These are phyloP conservation scores for Daldinia sp. DNA, from an alignment of 2,329 filamentous ascomycete species.

Conservation along the genomic window DNA sequence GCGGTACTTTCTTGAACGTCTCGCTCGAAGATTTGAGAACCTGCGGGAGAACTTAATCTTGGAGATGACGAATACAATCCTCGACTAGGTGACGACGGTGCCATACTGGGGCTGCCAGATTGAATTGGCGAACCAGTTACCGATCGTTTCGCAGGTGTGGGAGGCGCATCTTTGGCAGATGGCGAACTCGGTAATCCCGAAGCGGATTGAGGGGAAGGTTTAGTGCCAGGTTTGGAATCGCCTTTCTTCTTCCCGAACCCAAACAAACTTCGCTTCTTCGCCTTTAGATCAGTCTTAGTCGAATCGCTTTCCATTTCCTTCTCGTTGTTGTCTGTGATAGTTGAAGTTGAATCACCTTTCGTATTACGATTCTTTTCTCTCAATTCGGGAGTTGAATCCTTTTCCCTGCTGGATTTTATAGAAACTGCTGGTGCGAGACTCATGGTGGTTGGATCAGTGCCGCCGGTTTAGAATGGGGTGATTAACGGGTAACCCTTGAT, in stretches of 20 bases:
- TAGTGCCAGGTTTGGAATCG: constrained; percentile 56
- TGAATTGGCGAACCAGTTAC: constrained; percentile 59
- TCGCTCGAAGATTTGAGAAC: constrained; percentile 89
- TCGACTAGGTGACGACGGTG: constrained; percentile 74
- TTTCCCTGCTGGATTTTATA: constrained; percentile 47
- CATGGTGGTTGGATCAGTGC: constrained; percentile 43
- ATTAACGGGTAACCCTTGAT: constrained; percentile 38
- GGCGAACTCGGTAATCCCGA: constrained; percentile 53
- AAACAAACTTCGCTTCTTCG: constrained; percentile 70
- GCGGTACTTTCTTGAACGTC: constrained; percentile 84
- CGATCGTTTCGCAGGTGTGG: constrained; percentile 55
- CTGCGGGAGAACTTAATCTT: constrained; percentile 80
- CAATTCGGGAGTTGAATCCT: constrained; percentile 46
- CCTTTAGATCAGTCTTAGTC: constrained; percentile 55
- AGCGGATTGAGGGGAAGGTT: constrained; percentile 50
- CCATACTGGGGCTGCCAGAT: constrained; percentile 58
- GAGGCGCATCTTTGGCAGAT: constrained; percentile 49
- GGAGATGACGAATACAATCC: constrained; percentile 77
- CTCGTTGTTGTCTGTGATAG: constrained; percentile 46
- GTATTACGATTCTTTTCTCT: constrained; percentile 39
- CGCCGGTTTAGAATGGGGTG: constrained; percentile 36
- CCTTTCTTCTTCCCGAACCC: constrained; percentile 73
- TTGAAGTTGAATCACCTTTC: constrained; percentile 52
- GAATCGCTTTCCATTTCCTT: constrained; percentile 49
- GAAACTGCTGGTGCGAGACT: constrained; percentile 51